Percentiles rank a stretch among this genome's conserved stretches.
Conservation (phyloP, 2,329 filamentous ascomycete genomes). For the Apiospora aurea region DNA sequence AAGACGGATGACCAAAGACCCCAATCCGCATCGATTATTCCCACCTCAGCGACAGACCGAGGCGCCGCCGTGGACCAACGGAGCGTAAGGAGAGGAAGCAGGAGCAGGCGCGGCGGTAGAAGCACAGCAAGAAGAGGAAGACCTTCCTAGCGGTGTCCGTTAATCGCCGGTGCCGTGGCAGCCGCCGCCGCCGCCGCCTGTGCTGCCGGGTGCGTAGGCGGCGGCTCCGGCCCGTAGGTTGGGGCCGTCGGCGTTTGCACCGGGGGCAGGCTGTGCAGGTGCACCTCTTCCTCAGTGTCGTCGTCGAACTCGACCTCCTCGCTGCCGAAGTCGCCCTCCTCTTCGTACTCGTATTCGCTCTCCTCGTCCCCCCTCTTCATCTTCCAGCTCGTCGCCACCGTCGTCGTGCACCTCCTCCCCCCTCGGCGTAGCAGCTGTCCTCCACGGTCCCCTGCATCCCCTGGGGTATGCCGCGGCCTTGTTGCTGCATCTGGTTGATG, state of each 20-base stretch:
- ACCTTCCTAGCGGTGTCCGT: slow-evolving; percentile 29
- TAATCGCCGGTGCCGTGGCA: slow-evolving; percentile 23
- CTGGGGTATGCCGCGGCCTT: slow-evolving; percentile 79
- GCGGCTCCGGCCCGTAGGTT: slow-evolving; percentile 27
- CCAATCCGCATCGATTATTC: slow-evolving; percentile 8
- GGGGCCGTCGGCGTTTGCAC: slow-evolving; percentile 19
- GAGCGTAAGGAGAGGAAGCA: background rate
- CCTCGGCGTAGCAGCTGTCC: slow-evolving; percentile 63
- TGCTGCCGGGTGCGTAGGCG: slow-evolving; percentile 21
- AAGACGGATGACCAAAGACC: background rate
- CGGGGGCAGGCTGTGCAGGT: slow-evolving; percentile 1
- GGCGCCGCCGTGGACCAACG: background rate
- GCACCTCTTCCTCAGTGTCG: slow-evolving; percentile 7
- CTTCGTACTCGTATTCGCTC: slow-evolving; percentile 69
- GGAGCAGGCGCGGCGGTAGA: background rate
- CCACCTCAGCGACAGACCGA: background rate
- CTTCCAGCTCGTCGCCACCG: slow-evolving; percentile 62
- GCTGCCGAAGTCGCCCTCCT: slow-evolving; percentile 53
- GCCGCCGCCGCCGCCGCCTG: background rate
- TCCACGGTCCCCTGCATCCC: slow-evolving; percentile 68
- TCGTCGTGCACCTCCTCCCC: slow-evolving; percentile 67
- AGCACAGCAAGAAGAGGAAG: background rate
- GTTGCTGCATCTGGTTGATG: slow-evolving; percentile 95
- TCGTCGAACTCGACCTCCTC: slow-evolving; percentile 12
- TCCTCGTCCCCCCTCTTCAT: slow-evolving; percentile 71